Conservation (phyloP, 2,329 filamentous ascomycete genomes). For the Beauveria rudraprayagi region DNA sequence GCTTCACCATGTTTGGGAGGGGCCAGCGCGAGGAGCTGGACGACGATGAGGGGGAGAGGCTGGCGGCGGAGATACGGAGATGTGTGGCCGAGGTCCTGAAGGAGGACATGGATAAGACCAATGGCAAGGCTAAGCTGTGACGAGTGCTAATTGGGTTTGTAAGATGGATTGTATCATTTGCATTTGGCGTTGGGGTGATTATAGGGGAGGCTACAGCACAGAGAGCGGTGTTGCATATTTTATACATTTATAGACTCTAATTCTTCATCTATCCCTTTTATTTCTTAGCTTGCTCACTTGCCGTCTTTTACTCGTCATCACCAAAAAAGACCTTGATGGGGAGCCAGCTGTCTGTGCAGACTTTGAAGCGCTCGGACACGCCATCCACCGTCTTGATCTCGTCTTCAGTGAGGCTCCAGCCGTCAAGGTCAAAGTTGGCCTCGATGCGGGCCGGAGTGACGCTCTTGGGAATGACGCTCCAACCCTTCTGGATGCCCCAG, state of each 20-base stretch:
- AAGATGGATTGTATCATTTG: not conserved
- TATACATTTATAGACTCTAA: not conserved
- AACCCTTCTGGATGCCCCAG: constrained; percentile 76
- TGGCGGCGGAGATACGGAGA: constrained; percentile 49
- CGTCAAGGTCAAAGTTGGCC: constrained; percentile 67
- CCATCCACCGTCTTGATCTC: constrained; percentile 62
- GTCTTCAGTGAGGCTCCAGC: constrained; percentile 63
- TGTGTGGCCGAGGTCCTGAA: constrained; percentile 40
- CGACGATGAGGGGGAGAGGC: constrained; percentile 58
- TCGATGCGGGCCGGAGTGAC: constrained; percentile 67
- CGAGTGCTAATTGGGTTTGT: not conserved
- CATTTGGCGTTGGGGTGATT: constrained; percentile 2
- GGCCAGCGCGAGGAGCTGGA: constrained; percentile 67
- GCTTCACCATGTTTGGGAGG: constrained; percentile 77
- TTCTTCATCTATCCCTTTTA: not conserved
- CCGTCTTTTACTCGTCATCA: constrained; percentile 55
- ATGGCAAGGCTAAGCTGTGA: constrained; percentile 31
- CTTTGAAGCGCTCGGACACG: constrained; percentile 72
- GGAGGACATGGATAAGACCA: constrained; percentile 28
- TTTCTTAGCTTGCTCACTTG: not conserved
- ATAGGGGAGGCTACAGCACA: not conserved
- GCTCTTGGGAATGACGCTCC: constrained; percentile 79
- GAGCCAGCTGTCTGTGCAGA: constrained; percentile 66
- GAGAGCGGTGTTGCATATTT: not conserved
- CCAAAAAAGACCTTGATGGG: constrained; percentile 76